Percentiles rank a stretch among this genome's conserved stretches.
phyloP scores from a whole-genome alignment of 129 eudicot genomes.

The Kitagawia praeruptora region DNA sequence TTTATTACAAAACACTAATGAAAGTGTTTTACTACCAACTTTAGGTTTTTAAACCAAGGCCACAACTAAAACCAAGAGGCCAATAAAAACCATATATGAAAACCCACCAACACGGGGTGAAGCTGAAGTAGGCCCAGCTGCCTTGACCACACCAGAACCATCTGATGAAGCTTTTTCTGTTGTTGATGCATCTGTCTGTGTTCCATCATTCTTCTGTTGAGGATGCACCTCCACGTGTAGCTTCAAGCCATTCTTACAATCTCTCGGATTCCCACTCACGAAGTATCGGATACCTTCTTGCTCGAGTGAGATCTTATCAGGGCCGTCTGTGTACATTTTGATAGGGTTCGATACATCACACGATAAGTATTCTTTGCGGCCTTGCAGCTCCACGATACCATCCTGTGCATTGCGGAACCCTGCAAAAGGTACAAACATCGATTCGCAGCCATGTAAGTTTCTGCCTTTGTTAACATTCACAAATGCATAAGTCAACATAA shows the following conservation, averaged over 20 bases:
- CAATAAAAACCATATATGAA: conserved; percentile 13
- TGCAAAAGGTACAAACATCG: not conserved
- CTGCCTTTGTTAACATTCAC: no score
- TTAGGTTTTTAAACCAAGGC: not conserved
- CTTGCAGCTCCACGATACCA: conserved; percentile 53
- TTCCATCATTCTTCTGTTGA: not conserved
- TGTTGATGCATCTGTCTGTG: not conserved
- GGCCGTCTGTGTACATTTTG: conserved; percentile 42
- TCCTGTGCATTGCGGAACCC: conserved; percentile 22
- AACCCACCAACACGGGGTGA: conserved; percentile 25
- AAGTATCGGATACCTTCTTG: conserved; percentile 57
- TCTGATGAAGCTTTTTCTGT: not conserved
- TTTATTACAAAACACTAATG: not conserved
- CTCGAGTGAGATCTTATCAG: conserved; percentile 28
- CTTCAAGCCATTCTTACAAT: conserved; percentile 58
- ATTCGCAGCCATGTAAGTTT: no score
- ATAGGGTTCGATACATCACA: conserved; percentile 59
- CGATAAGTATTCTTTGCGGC: conserved; percentile 37
- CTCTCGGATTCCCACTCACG: conserved; percentile 40
- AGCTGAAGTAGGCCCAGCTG: conserved; percentile 32
- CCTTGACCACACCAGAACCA: not conserved
- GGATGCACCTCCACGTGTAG: conserved; percentile 39
- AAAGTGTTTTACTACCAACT: not conserved
- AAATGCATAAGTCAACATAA: no score
- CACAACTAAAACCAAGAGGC: conserved; percentile 18